Evolutionary conservation across 2,329 filamentous ascomycete species (phyloP).

Genomic region (Diplodia seriata): DNA sequence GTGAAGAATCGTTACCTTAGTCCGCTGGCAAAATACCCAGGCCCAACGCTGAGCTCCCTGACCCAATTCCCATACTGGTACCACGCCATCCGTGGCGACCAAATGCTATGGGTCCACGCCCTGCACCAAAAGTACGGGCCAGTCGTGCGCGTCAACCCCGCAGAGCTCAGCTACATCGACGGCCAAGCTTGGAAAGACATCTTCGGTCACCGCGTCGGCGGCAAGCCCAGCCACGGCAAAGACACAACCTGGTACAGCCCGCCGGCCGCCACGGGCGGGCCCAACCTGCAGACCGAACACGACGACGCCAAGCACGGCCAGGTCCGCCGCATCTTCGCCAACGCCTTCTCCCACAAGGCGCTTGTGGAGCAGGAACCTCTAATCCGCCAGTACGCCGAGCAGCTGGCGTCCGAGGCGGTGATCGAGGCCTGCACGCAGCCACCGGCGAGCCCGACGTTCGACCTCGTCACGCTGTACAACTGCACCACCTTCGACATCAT

Average conservation of each 20-base stretch:
- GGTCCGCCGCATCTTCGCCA: slow-evolving; percentile 35
- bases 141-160: slow-evolving; percentile 31
- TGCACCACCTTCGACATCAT: slow-evolving; percentile 45
- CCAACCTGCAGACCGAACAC: slow-evolving; percentile 42
- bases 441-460: background rate
- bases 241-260: slow-evolving; percentile 37
- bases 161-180: slow-evolving; percentile 25
- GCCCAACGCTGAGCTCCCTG: slow-evolving; percentile 47
- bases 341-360: slow-evolving; percentile 44
- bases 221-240: slow-evolving; percentile 12
- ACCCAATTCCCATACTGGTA: slow-evolving; percentile 45
- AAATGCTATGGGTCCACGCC: slow-evolving; percentile 48
- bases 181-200: slow-evolving; percentile 33
- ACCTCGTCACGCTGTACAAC: slow-evolving; percentile 22
- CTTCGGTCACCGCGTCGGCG: slow-evolving; percentile 32
- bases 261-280: slow-evolving; percentile 41
- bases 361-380: slow-evolving; percentile 42
- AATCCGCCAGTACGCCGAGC: slow-evolving; percentile 44
- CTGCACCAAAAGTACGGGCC: slow-evolving; percentile 35
- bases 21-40: slow-evolving; percentile 53
- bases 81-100: slow-evolving; percentile 49
- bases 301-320: slow-evolving; percentile 34
- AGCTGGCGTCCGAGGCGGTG: slow-evolving; percentile 39
- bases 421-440: background rate
- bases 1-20: slow-evolving; percentile 53